Base-by-base conservation (phyloP, 164 flowering plant genomes). In the Platanus orientalis region DNA sequence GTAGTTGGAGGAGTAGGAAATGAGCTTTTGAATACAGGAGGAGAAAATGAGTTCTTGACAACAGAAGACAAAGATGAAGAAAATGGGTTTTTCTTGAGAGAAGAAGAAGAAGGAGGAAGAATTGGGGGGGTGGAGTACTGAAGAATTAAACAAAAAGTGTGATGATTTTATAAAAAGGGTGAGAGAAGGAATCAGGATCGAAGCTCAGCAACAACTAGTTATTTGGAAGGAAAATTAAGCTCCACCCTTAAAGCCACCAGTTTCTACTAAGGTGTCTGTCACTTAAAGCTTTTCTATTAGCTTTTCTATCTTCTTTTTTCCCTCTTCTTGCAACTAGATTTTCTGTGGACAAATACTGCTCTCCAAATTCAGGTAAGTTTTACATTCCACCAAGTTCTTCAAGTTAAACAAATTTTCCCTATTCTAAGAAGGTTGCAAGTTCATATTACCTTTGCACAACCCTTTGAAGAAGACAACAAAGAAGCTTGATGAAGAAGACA, bases 151-250 rank as follows among this genome's bases (percentile, higher is more conserved):
- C 70, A 76, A 69, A 74, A 83, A 71, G 52, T 63, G 69, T 68
- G 90, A 85, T 27, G 90, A 83, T 30, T 85, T 85, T 30, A 85
- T 85, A 50, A 79, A 75, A 67, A 79, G 66, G 72, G 68, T 75
- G 81, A 84, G 72, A 49, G 78, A 76, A 63, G 78, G 62, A 64
- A 76, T 84, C 47, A 74, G 73, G 62, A 25, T 71, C 54, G 78
- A 74, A 73, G 76, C 79, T 54, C 69, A 66, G 49, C 26, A 34
- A 30, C 69, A 60, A 32, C 57, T 65, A 5, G 60, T 69, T 6
- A 32, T 7, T n/a, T n/a, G n/a, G n/a, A n/a, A n/a, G 42, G 49
- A 53, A 42, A 36, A 34, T 23, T 14, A 4, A 34, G 13, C n/a
- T 7, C 13, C 0, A 7, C 6, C 3, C 6, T 7, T 14, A 3